Base-by-base conservation (phyloP, 495 filamentous ascomycete species). In the Parathielavia hyrcaniae region DNA sequence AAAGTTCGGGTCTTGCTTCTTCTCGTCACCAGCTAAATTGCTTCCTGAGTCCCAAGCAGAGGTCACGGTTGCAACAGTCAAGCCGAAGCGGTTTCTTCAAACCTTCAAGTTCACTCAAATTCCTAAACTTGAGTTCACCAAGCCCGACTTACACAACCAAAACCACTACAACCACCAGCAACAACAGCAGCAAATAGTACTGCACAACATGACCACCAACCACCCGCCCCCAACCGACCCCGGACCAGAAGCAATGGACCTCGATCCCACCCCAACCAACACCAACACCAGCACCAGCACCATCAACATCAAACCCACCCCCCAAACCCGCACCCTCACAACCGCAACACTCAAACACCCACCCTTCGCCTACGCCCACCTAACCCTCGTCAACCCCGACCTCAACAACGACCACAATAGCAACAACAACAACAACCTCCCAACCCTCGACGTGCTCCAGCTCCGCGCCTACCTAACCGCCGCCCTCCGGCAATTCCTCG, bases 401-500 rank as follows among this genome's bases (percentile, higher is more conserved):
- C 30, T 26, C 50, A 22, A 14, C 54, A 23, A 17, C 63, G 81
- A 30, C 38, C 23, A 9, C 54, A 26, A 16, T 34, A 38, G 13
- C 36, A 16, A 16, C 55, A 44, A 12, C 16, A 36, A 7, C 53
- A 36, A 2, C 43, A 36, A 32, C 39, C 5, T 14, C 17, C 75
- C 69, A 8, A 61, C 67, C 34, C 73, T 92, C 36, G 91, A 97
- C 72, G 75, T 79, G 32, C 77, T 96, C 36, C 91, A 89, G 47
- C 81, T 83, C 35, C 85, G 85, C 39, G 80, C 86, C 1, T 83
- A 89, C 64, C 83, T 93, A 50, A 85, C 81, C 20, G 70, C 86
- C 32, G 86, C 90, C 0, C 75, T 96, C 1, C 79, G 78, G 10
- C 87, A 91, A 65, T 96, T 88, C 72, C 82, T 96, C 19, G 92